Evolutionary conservation across 768 basidiomycete species (phyloP).

Genomic region (Baorangia bicolor): DNA sequence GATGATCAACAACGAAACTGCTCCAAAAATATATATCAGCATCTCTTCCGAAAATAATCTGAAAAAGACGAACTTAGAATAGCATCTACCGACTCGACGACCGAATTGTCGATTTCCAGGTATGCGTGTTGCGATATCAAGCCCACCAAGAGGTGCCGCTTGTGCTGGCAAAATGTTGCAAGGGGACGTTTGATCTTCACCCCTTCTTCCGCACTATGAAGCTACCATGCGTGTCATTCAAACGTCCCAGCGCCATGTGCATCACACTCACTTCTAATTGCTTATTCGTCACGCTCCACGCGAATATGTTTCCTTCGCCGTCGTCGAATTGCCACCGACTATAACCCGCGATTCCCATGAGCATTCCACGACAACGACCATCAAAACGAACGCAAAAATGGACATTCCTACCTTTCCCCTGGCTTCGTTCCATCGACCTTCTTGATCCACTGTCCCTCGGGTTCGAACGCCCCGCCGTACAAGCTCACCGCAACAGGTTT

Average conservation of each 20-base stretch:
- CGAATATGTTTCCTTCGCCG: conserved; percentile 21
- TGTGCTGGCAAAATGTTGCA: conserved; percentile 36
- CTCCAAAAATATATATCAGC: not conserved
- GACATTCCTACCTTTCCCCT: conserved; percentile 11
- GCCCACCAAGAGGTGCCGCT: conserved; percentile 34
- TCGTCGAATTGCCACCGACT: conserved; percentile 28
- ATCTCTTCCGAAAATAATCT: not conserved
- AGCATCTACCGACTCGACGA: conserved; percentile 34
- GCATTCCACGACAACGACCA: not conserved
- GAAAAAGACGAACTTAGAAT: conserved; percentile 32
- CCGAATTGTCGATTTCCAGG: conserved; percentile 35
- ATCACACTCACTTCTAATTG: conserved; percentile 12
- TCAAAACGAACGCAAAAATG: not conserved
- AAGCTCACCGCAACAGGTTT: conserved; percentile 32
- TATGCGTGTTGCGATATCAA: conserved; percentile 37
- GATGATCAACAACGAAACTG: conserved; percentile 35
- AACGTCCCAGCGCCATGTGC: not conserved
- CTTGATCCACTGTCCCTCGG: conserved; percentile 33
- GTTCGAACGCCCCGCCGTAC: conserved; percentile 25
- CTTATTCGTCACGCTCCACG: conserved; percentile 15
- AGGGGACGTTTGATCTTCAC: conserved; percentile 28
- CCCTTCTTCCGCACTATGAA: conserved; percentile 28
- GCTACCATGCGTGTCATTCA: conserved; percentile 16
- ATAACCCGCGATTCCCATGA: not conserved
- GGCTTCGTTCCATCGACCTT: conserved; percentile 15